Conservation (phyloP, 805 yeast genomes). For the Kuraishia hungarica region DNA sequence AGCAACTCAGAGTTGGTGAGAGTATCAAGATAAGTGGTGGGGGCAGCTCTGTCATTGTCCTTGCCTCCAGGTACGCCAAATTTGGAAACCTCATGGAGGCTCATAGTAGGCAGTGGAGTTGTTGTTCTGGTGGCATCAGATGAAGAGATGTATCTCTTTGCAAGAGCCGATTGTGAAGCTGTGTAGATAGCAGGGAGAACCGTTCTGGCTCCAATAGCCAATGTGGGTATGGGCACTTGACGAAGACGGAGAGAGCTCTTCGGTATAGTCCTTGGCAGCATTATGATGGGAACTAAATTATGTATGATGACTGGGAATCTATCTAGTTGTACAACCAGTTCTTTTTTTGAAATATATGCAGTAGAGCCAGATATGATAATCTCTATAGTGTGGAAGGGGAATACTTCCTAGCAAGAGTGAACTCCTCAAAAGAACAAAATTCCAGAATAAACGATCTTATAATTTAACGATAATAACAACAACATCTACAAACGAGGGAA, state of each 20-base stretch:
- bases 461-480: too few relatives aligned
- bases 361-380: too few relatives aligned
- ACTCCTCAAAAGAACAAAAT: too few relatives aligned
- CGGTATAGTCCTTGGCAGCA: background rate
- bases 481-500: background rate
- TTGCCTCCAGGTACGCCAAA: background rate
- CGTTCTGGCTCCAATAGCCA: background rate
- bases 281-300: too few relatives aligned
- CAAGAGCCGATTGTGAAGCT: background rate
- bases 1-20: conserved; percentile 47
- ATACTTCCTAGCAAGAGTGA: too few relatives aligned
- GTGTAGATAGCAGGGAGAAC: background rate
- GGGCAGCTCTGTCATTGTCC: background rate
- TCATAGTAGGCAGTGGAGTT: background rate
- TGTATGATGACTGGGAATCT: too few relatives aligned
- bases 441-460: too few relatives aligned
- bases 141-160: background rate
- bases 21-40: conserved; percentile 40
- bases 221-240: background rate
- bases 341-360: too few relatives aligned
- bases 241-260: background rate
- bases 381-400: too few relatives aligned
- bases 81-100: background rate
- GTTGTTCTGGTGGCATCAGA: background rate
- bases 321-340: too few relatives aligned